Evolutionary conservation across 805 yeast species (phyloP).

Genomic region (Yarrowia phangngaensis): DNA sequence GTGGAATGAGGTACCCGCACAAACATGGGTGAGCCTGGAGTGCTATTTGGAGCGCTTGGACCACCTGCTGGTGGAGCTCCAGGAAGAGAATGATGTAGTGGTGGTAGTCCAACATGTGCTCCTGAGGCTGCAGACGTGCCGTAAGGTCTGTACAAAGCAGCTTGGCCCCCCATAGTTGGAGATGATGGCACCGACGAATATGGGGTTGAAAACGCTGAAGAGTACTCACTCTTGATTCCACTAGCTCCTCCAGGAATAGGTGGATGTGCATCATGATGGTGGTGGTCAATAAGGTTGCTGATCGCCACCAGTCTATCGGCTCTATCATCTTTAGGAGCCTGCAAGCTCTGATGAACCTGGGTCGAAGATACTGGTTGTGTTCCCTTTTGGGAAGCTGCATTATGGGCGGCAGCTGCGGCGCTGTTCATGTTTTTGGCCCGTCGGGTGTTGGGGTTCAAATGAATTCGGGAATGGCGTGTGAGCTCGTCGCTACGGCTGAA

Average conservation of each 20-base stretch:
- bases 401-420: constrained; percentile 29
- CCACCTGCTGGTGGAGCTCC: constrained; percentile 38
- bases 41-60: constrained; percentile 46
- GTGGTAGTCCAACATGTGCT: constrained; percentile 31
- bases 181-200: constrained; percentile 33
- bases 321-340: constrained; percentile 16
- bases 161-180: constrained; percentile 32
- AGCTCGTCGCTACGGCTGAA: constrained; percentile 81
- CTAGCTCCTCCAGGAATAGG: constrained; percentile 29
- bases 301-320: constrained; percentile 11
- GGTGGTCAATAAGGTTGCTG: constrained; percentile 25
- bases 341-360: background rate
- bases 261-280: constrained; percentile 27
- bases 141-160: constrained; percentile 9
- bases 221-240: constrained; percentile 30
- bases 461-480: constrained; percentile 80
- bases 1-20: constrained; percentile 33
- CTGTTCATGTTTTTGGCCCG: constrained; percentile 30
- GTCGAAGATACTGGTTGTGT: background rate
- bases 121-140: constrained; percentile 8
- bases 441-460: constrained; percentile 45
- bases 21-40: constrained; percentile 36
- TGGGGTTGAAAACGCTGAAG: constrained; percentile 32
- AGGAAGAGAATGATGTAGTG: constrained; percentile 26
- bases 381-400: constrained; percentile 20